phyloP scores from a whole-genome alignment of 176 grass and related monocot genomes.

The Chrysopogon serrulatus region DNA sequence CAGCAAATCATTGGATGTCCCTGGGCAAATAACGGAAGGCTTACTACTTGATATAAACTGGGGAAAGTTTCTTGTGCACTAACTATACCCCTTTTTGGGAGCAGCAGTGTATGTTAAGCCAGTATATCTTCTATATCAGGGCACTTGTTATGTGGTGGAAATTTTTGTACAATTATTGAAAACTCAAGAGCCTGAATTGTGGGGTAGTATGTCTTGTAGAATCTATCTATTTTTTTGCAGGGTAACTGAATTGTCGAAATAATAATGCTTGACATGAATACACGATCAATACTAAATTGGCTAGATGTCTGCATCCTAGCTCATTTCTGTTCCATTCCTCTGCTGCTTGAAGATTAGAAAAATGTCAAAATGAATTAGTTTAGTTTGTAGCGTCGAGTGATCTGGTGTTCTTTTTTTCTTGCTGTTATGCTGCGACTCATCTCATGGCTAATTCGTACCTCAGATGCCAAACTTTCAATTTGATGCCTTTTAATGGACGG shows the following conservation, averaged over 20 bases:
- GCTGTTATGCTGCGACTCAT: background rate
- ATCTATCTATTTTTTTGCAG: background rate
- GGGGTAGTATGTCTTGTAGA: constrained; percentile 2
- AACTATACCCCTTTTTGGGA: background rate
- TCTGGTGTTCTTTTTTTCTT: background rate
- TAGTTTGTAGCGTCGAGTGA: background rate
- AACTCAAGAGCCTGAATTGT: background rate
- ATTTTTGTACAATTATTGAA: constrained; percentile 20
- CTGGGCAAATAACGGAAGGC: constrained; percentile 25
- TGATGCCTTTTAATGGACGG: background rate
- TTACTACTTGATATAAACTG: constrained; percentile 29
- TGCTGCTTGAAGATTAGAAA: background rate
- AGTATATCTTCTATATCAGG: background rate
- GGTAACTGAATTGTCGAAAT: background rate
- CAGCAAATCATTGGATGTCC: background rate
- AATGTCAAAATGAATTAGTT: background rate
- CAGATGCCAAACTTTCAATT: background rate
- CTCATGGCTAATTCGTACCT: background rate
- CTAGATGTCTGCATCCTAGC: background rate
- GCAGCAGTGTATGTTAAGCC: constrained; percentile 9
- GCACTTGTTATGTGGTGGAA: background rate
- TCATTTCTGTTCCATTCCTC: background rate
- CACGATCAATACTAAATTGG: background rate
- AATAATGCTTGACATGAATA: background rate
- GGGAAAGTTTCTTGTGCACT: background rate